phyloP scores from a whole-genome alignment of 495 filamentous ascomycete genomes.

The Aspergillus conjunctus region DNA sequence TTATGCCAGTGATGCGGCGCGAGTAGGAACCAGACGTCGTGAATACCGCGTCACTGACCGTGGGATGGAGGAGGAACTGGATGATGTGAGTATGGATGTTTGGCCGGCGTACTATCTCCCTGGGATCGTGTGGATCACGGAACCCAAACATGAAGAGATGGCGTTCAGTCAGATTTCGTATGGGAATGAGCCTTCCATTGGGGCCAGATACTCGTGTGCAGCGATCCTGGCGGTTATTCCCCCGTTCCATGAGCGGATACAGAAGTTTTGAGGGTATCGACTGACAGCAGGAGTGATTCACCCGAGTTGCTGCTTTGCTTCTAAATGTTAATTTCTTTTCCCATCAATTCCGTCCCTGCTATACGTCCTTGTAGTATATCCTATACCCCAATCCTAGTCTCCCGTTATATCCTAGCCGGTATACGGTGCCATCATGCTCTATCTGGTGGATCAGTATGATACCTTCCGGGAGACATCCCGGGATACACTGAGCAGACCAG shows the following conservation, averaged over 20 bases:
- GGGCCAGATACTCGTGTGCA: slow-evolving; percentile 24
- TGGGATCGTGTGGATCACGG: slow-evolving; percentile 25
- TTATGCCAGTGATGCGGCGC: neutral
- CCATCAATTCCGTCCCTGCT: too few relatives aligned
- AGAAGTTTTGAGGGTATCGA: too few relatives aligned
- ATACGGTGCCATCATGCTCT: too few relatives aligned
- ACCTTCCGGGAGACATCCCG: too few relatives aligned
- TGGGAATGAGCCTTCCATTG: slow-evolving; percentile 25
- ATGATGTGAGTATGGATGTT: neutral
- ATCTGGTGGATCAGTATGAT: too few relatives aligned
- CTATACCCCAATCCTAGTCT: too few relatives aligned
- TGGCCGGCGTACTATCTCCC: slow-evolving; percentile 20
- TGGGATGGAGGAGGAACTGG: neutral
- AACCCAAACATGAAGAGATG: slow-evolving; percentile 25
- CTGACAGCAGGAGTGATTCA: too few relatives aligned
- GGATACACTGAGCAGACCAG: too few relatives aligned
- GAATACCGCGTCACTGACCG: neutral
- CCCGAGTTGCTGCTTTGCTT: too few relatives aligned
- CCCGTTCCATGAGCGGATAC: slow-evolving; percentile 1
- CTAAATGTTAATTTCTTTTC: too few relatives aligned
- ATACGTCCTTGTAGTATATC: too few relatives aligned
- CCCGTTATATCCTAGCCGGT: too few relatives aligned
- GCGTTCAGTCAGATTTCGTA: slow-evolving; percentile 26
- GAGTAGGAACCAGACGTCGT: slow-evolving; percentile 1
- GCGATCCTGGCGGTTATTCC: slow-evolving; percentile 31